These are phyloP conservation scores for Emergomyces orientalis DNA, from an alignment of 2,329 filamentous ascomycete species.

Conservation along the genomic window DNA sequence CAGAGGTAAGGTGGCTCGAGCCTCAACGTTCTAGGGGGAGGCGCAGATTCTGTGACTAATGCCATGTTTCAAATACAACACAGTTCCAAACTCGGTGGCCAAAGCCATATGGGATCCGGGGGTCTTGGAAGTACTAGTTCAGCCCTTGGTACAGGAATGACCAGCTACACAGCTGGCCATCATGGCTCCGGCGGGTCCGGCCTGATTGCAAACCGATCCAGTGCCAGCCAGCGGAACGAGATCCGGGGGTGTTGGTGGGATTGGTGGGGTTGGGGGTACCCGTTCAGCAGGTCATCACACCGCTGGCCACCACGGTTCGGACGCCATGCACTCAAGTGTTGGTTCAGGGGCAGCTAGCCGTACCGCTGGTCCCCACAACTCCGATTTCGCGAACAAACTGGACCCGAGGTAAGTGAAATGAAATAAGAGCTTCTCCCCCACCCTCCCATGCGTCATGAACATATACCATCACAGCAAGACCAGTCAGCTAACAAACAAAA, in stretches of 20 bases:
- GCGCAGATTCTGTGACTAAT: neutral
- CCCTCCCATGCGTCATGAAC: neutral
- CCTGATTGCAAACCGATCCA: neutral
- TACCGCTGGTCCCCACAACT: conserved; percentile 15
- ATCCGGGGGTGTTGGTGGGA: neutral
- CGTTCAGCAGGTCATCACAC: conserved; percentile 5
- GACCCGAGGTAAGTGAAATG: conserved; percentile 16
- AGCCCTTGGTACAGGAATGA: conserved; percentile 9
- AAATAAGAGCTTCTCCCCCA: neutral
- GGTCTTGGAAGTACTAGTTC: neutral
- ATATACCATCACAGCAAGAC: neutral
- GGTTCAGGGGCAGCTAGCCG: conserved; percentile 12
- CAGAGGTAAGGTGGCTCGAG: neutral
- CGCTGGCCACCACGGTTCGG: conserved; percentile 14
- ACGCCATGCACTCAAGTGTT: neutral
- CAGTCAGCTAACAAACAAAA: neutral
- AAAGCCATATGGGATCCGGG: neutral
- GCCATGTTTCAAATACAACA: too few relatives aligned
- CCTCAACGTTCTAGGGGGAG: neutral
- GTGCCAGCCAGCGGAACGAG: neutral
- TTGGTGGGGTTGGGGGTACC: neutral
- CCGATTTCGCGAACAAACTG: conserved; percentile 24
- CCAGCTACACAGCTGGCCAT: conserved; percentile 28
- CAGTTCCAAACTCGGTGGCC: neutral
- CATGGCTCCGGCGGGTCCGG: conserved; percentile 26